Evolutionary conservation across 108 stramenopile genomes (phyloP).

Genomic region (Nitzschia palea): DNA sequence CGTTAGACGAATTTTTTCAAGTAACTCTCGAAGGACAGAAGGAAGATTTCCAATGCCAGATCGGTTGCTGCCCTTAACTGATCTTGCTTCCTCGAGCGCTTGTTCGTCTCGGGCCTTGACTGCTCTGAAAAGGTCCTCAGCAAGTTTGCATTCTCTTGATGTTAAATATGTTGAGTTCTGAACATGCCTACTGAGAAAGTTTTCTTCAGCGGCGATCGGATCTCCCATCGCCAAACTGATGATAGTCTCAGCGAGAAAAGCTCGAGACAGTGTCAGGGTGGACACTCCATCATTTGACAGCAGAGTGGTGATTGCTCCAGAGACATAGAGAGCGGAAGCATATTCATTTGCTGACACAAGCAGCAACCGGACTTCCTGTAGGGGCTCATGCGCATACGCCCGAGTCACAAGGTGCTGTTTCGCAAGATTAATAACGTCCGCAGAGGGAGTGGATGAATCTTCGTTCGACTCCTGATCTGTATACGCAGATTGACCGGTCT

Average conservation of each 20-base stretch:
- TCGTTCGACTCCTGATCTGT: constrained; percentile 43
- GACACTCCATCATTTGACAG: constrained; percentile 68
- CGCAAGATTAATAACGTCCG: constrained; percentile 51
- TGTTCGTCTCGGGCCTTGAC: constrained; percentile 66
- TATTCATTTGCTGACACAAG: constrained; percentile 60
- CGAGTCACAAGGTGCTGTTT: constrained; percentile 57
- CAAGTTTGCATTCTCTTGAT: constrained; percentile 84
- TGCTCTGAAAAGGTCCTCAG: constrained; percentile 87
- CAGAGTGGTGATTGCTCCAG: constrained; percentile 67
- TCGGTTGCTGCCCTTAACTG: constrained; percentile 55
- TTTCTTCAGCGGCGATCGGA: constrained; percentile 68
- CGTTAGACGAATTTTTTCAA: constrained; percentile 58
- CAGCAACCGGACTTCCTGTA: constrained; percentile 52
- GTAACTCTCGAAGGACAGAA: constrained; percentile 51
- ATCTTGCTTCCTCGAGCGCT: constrained; percentile 70
- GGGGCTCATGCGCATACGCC: constrained; percentile 75
- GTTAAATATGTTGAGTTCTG: constrained; percentile 72
- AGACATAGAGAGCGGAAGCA: constrained; percentile 78
- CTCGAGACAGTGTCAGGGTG: constrained; percentile 65
- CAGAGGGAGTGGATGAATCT: constrained; percentile 19
- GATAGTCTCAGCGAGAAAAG: constrained; percentile 70
- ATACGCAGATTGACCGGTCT: constrained; percentile 71
- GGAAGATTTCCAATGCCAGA: constrained; percentile 71
- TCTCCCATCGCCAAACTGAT: constrained; percentile 83
- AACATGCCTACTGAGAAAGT: constrained; percentile 83